phyloP scores from a whole-genome alignment of 805 yeast species.

The Saccharomycopsis sp. region DNA sequence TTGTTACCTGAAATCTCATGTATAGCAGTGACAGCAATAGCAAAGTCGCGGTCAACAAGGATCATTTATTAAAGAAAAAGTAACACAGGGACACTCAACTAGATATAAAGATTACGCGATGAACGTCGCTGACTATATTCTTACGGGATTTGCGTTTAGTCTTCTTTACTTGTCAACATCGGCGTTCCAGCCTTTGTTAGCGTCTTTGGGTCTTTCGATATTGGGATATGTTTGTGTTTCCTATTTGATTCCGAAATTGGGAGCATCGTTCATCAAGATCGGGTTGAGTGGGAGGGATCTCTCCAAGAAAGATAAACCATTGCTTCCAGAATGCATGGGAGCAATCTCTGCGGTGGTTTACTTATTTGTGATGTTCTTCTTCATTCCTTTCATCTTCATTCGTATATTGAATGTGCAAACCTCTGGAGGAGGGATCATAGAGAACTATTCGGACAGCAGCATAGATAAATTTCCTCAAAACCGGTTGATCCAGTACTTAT shows the following conservation, averaged over 20 bases:
- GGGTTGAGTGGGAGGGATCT: constrained; percentile 86
- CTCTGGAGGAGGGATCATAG: constrained; percentile 52
- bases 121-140: neutral
- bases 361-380: constrained; percentile 69
- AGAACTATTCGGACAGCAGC: constrained; percentile 23
- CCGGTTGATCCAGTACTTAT: constrained; percentile 76
- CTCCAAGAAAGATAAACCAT: constrained; percentile 66
- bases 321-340: constrained; percentile 90
- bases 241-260: constrained; percentile 61
- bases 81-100: too few species aligned
- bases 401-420: constrained; percentile 58
- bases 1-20: too few species aligned
- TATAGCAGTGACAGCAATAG: too few species aligned
- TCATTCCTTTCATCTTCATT: constrained; percentile 83
- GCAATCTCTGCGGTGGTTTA: constrained; percentile 78
- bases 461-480: constrained; percentile 58
- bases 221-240: constrained; percentile 58
- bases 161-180: neutral
- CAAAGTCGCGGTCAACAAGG: too few species aligned
- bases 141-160: neutral
- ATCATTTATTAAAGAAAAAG: too few species aligned
- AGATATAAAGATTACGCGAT: neutral
- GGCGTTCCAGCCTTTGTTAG: constrained; percentile 39
- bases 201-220: constrained; percentile 61
- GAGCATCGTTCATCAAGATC: constrained; percentile 57